Conservation (phyloP, 306 rosid species). For the Erythrophleum fordii region DNA sequence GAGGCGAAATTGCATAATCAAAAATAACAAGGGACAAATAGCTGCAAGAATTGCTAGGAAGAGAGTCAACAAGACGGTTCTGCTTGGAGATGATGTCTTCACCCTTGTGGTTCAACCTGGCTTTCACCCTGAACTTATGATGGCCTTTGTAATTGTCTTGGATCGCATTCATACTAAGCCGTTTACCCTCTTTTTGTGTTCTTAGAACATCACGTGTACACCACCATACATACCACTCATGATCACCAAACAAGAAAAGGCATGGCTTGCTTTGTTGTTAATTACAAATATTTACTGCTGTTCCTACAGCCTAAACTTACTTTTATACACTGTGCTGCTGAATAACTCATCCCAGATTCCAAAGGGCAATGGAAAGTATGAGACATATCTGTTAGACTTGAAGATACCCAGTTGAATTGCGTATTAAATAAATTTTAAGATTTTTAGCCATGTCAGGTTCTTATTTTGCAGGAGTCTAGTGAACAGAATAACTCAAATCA, state of each 20-base stretch:
- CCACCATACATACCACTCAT: background rate
- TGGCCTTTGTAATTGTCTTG: constrained; percentile 55
- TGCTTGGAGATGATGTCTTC: constrained; percentile 54
- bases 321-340: background rate
- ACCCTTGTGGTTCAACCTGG: constrained; percentile 50
- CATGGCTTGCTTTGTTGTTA: background rate
- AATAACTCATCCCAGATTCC: background rate
- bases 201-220: constrained; percentile 26
- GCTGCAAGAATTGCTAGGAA: constrained; percentile 55
- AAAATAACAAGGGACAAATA: constrained; percentile 29
- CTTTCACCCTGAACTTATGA: constrained; percentile 42
- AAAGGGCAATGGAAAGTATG: no score
- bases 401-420: background rate
- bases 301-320: background rate
- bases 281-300: background rate
- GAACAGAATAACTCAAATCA: no score
- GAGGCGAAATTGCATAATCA: constrained; percentile 51
- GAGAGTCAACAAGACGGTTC: constrained; percentile 46
- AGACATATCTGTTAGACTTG: background rate
- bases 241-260: background rate
- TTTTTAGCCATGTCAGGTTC: background rate
- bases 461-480: background rate
- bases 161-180: constrained; percentile 52
- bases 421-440: background rate
- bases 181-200: constrained; percentile 52